Percentiles rank a stretch among this genome's conserved stretches.
phyloP scores from a whole-genome alignment of 306 rosid genomes.

The Trichosanthes cucumerina region DNA sequence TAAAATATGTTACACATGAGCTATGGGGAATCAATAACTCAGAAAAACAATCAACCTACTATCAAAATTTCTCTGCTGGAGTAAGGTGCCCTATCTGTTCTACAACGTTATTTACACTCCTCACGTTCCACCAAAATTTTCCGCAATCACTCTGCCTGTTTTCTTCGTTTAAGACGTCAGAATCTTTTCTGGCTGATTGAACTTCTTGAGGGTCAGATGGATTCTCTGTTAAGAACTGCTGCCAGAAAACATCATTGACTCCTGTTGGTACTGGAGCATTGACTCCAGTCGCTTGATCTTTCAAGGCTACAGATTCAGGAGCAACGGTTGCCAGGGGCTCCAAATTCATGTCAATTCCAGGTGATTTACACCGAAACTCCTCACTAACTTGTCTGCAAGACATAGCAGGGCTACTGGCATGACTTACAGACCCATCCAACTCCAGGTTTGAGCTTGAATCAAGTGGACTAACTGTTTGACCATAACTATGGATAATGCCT shows the following conservation, averaged over 20 bases:
- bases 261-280: conserved; percentile 29
- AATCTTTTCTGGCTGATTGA: conserved; percentile 47
- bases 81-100: conserved; percentile 68
- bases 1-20: conserved; percentile 28
- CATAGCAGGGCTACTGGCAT: conserved; percentile 32
- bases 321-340: conserved; percentile 33
- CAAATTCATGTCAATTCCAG: conserved; percentile 49
- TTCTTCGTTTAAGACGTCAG: conserved; percentile 33
- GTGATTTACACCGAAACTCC: conserved; percentile 35
- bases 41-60: conserved; percentile 18
- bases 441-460: conserved; percentile 27
- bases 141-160: conserved; percentile 31
- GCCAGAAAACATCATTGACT: conserved; percentile 68
- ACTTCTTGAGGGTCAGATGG: conserved; percentile 55
- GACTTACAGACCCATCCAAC: conserved; percentile 41
- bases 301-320: conserved; percentile 21
- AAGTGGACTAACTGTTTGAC: conserved; percentile 14
- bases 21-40: conserved; percentile 27
- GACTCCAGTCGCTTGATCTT: conserved; percentile 24
- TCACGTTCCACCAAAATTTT: conserved; percentile 52
- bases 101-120: conserved; percentile 51
- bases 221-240: conserved; percentile 76
- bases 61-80: conserved; percentile 38
- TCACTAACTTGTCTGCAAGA: conserved; percentile 34
- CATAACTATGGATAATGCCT: conserved; percentile 27